Evolutionary conservation across 192 early-diverging fungal genomes (phyloP).

Genomic region (Backusella tuberculispora): DNA sequence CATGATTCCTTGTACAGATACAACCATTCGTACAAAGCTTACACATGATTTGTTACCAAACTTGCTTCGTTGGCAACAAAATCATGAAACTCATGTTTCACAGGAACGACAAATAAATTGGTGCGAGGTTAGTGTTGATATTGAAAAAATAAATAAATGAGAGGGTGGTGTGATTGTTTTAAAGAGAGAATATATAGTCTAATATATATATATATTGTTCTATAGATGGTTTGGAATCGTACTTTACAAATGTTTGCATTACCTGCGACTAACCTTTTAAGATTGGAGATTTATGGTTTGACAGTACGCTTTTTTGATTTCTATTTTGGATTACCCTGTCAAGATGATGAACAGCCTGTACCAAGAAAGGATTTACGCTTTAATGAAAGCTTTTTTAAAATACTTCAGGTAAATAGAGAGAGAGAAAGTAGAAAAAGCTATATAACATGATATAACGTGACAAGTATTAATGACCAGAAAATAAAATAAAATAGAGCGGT

Average conservation of each 20-base stretch:
- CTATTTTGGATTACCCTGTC: constrained; percentile 32
- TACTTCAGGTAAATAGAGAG: constrained; percentile 38
- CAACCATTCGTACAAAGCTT: constrained; percentile 31
- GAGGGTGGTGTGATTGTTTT: neutral
- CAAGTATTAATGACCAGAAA: neutral
- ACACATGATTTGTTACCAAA: constrained; percentile 34
- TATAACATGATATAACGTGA: no score
- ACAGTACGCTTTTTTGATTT: constrained; percentile 39
- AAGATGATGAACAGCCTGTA: neutral
- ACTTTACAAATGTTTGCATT: constrained; percentile 34
- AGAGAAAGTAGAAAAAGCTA: no score
- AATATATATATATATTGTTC: neutral
- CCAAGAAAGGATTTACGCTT: constrained; percentile 33
- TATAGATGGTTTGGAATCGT: constrained; percentile 44
- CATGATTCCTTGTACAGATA: constrained; percentile 39
- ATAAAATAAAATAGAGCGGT: constrained; percentile 20
- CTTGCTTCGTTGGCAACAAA: constrained; percentile 32
- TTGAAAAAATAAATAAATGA: neutral
- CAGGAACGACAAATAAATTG: constrained; percentile 22
- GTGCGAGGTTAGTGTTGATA: constrained; percentile 18
- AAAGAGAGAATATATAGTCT: neutral
- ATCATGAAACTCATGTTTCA: neutral
- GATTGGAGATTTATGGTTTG: constrained; percentile 38
- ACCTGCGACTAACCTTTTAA: constrained; percentile 43
- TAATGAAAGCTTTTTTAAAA: constrained; percentile 35